Conservation (phyloP, 768 basidiomycete species). For the Pholiota conissans region DNA sequence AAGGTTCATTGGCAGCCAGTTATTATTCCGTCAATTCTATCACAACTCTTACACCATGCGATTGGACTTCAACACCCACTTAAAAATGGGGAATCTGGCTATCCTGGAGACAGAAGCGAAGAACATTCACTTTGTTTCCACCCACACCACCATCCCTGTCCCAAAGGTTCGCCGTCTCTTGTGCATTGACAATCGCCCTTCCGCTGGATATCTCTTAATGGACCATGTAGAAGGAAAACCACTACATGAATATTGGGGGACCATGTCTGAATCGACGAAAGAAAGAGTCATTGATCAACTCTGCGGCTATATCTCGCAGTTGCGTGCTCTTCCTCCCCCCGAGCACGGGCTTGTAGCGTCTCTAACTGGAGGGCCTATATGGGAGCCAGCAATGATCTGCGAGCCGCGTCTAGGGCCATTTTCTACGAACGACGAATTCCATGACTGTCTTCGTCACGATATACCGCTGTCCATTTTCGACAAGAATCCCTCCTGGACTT, state of each 20-base stretch:
- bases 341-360: not conserved
- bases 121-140: not conserved
- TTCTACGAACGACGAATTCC: not conserved
- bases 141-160: constrained; percentile 5
- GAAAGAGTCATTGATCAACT: not conserved
- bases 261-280: not conserved
- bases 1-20: not conserved
- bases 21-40: not conserved
- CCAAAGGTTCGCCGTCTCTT: not conserved
- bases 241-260: not conserved
- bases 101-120: not conserved
- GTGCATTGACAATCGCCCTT: not conserved
- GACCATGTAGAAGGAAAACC: not conserved
- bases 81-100: not conserved
- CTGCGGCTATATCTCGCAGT: not conserved
- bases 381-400: not conserved
- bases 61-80: not conserved
- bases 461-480: not conserved
- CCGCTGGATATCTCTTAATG: not conserved
- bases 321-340: not conserved
- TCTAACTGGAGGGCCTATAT: not conserved
- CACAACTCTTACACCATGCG: not conserved
- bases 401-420: not conserved
- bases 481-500: no score
- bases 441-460: not conserved